A percentile compares a stretch with the other conserved stretches of the same genome.
phyloP scores from a whole-genome alignment of 208 protist genomes.

The Crithidia bombi region DNA sequence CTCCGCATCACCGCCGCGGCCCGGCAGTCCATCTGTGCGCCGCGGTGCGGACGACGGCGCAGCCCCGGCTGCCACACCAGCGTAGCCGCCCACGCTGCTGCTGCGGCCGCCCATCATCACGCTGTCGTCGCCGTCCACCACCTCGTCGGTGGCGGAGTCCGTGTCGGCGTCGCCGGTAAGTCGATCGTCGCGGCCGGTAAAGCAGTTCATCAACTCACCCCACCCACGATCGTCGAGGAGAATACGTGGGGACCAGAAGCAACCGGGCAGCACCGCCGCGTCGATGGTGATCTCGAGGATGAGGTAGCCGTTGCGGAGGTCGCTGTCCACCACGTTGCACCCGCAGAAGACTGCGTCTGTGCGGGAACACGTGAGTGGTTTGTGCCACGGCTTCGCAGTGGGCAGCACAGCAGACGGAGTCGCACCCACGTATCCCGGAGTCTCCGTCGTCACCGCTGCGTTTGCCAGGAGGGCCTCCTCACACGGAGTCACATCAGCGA shows the following conservation, averaged over 20 bases:
- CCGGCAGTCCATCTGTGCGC: neutral
- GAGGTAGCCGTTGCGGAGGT: slow-evolving; percentile 70
- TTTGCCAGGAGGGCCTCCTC: neutral
- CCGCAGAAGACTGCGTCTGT: slow-evolving; percentile 54
- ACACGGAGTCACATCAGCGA: neutral
- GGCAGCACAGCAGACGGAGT: neutral
- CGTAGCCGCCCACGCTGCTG: neutral
- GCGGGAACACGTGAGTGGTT: slow-evolving; percentile 21
- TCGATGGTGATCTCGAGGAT: slow-evolving; percentile 69
- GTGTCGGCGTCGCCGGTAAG: slow-evolving; percentile 27
- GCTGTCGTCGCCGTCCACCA: slow-evolving; percentile 13
- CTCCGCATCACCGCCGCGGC: no score
- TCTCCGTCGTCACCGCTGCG: neutral
- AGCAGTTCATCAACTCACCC: slow-evolving; percentile 61
- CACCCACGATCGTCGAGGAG: slow-evolving; percentile 42
- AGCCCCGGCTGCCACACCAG: neutral
- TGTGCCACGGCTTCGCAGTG: slow-evolving; percentile 27
- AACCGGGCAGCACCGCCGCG: slow-evolving; percentile 26
- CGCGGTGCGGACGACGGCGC: neutral
- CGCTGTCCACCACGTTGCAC: slow-evolving; percentile 78
- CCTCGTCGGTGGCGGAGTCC: slow-evolving; percentile 2
- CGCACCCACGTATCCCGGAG: neutral
- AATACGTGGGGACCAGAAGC: slow-evolving; percentile 37
- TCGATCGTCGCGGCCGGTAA: slow-evolving; percentile 59
- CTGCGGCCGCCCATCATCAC: slow-evolving; percentile 10